These are phyloP conservation scores for Fusarium haematococcum DNA, from an alignment of 2,329 filamentous ascomycete genomes.

Conservation along the genomic window DNA sequence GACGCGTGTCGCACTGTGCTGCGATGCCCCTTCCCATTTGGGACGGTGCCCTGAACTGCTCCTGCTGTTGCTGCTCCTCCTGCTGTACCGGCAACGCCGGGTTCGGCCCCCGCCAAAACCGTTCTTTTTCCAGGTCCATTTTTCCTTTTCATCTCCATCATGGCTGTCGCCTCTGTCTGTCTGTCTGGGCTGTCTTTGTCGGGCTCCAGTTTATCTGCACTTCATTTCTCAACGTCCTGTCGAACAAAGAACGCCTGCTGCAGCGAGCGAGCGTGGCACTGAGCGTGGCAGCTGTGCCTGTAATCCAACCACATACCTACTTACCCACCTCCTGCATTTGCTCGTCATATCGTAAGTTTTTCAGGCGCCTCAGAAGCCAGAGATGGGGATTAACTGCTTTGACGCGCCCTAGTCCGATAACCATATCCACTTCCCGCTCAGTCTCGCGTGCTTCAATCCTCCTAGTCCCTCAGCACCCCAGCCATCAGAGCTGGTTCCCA, in stretches of 20 bases:
- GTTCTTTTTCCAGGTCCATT: background rate
- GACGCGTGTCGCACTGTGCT: background rate
- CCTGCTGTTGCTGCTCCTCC: background rate
- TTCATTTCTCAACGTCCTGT: constrained; percentile 22
- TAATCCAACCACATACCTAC: constrained; percentile 23
- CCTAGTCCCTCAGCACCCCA: constrained; percentile 7
- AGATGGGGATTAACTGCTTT: constrained; percentile 3
- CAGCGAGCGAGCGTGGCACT: background rate
- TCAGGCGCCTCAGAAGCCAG: background rate
- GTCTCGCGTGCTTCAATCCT: constrained; percentile 16
- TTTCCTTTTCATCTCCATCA: background rate
- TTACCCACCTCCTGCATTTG: constrained; percentile 14
- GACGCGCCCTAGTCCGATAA: constrained; percentile 6
- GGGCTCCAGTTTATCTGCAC: constrained; percentile 7
- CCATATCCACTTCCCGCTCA: constrained; percentile 36
- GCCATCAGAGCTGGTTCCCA: constrained; percentile 5
- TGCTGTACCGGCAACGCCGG: background rate
- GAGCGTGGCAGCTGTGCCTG: background rate
- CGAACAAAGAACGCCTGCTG: constrained; percentile 5
- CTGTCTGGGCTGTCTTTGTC: background rate
- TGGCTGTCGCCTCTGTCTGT: background rate
- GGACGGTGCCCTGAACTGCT: background rate
- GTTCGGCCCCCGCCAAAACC: background rate
- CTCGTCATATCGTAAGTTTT: constrained; percentile 23
- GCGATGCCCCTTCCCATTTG: background rate